Evolutionary conservation across 257 asterid genomes (phyloP), one percentile per base, ranked within the genome.

Genomic region (Mentha longifolia): DNA sequence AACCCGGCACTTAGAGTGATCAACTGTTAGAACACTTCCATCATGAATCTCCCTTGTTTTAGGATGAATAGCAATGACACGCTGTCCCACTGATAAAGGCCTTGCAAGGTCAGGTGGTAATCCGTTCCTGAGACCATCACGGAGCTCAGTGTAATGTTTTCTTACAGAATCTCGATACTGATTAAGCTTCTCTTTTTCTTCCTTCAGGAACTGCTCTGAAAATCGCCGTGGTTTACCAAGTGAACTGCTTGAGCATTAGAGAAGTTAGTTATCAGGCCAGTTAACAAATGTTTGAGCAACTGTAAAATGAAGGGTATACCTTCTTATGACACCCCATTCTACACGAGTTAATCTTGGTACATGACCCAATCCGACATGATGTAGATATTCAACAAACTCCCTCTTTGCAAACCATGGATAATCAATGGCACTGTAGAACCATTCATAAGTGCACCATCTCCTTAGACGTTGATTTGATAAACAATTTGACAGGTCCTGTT

Each of bases 71-170:
- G 98, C 96, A 60, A 91, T 80, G 68, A 93, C 97, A 64, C 92
- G 98, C 74, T 91, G 98, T 64, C 96, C 98, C 56, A 93, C 98
- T 50, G 96, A 86, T 72, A 93, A 86, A 70, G 98, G 96, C 83
- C 84, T 81, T 39, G 97, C 94, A 70, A 93, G 92, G 86, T 93
- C 97, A 20, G 96, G 86, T 11, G 96, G 95, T 46, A 91, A 73
- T 75, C 97, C 98, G 45, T 93, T 96, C 81, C 87, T 84, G 55
- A 79, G 56, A 86, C 97, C 98, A 72, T 84, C 89, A 70, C 96
- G 95, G 70, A 91, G 90, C 81, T 91, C 97, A 54, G 87, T 79
- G 77, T 91, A 93, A 79, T 93, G 97, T 67, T 81, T 80, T 75
- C 98, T 86, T 65, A 93, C 98, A 16, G 96, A 89, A 74, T 93